Evolutionary conservation across 2,329 filamentous ascomycete genomes (phyloP), one percentile per base, ranked within the genome.

Genomic region (Amphichorda felina): DNA sequence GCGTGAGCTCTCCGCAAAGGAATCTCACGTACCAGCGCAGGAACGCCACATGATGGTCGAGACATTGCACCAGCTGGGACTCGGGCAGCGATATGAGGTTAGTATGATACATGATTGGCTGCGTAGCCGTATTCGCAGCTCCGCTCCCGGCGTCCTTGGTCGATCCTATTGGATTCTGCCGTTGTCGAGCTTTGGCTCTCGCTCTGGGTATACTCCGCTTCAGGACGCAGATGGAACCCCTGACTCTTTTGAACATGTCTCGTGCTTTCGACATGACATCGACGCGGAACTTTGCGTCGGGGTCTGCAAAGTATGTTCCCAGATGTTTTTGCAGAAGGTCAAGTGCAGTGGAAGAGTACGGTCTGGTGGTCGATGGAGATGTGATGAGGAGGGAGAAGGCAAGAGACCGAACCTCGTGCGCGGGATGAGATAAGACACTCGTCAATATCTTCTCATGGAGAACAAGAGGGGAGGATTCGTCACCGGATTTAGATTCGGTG

Each of bases 231-330:
- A 80, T 74, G 8, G 79, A 72, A 17, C 77, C 78, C 43, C 81
- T 71, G 4, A 94, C 62, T 30, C 88, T 77, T 46, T 82, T 79
- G 39, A 88, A 74, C 53, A 96, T 75, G 45, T 79, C 78, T 41
- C 84, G 79, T 3, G 81, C 75, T 41, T 83, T 72, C 17, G 77
- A 76, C 18, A 89, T 67, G 2, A 93, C 68, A 45, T 94, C 85
- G 39, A 88, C 81, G 38, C 91, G 76, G 44, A 88, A 82, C 47
- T 89, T 86, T 5, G 89, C 79, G 51, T 95, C 87, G 1, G 83
- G 77, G 42, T 95, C 88, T 3, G 85, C 75, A 50, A 93, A 81
- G 43, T 89, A 75, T 13, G 79, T 71, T 1, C 72, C 68, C 4
- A 96, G 59, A 39, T 84, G 75, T 24, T 61, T 64, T 36, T 68